phyloP scores from a whole-genome alignment of 139 green algal species.

The Chlorella sp. region DNA sequence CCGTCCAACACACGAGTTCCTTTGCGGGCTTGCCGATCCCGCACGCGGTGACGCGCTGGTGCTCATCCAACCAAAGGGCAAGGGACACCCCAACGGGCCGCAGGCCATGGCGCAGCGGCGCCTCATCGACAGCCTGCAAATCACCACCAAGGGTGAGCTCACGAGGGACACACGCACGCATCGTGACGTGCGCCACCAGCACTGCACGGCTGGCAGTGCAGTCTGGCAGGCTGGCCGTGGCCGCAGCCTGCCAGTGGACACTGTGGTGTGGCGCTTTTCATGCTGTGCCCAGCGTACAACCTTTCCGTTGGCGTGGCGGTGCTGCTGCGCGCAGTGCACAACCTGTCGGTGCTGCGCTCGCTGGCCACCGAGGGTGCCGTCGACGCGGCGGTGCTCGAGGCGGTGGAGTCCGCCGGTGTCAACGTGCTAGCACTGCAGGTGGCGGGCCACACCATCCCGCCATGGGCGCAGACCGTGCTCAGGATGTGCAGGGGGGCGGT shows the following conservation, averaged over 20 bases:
- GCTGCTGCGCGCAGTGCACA: background rate
- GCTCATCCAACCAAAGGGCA: background rate
- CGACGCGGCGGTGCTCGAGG: background rate
- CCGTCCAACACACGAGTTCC: background rate
- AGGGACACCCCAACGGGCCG: too few relatives aligned
- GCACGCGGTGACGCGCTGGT: background rate
- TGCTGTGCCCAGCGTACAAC: too few relatives aligned
- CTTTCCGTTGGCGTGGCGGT: background rate
- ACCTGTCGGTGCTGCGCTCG: background rate
- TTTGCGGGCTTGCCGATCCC: background rate
- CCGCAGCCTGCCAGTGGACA: too few relatives aligned
- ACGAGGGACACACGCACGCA: too few relatives aligned
- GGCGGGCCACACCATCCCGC: background rate
- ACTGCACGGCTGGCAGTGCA: too few relatives aligned
- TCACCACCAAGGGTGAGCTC: too few relatives aligned
- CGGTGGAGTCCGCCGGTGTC: background rate
- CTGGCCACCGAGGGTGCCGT: background rate
- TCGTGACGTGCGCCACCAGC: too few relatives aligned
- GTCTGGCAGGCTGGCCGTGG: too few relatives aligned
- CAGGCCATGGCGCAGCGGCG: background rate
- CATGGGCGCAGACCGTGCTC: background rate
- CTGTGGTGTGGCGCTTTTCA: too few relatives aligned
- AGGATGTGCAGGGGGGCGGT: background rate
- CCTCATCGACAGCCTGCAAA: background rate
- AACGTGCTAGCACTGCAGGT: slow-evolving; percentile 6